Conservation (phyloP, 176 grass and related monocot species). For the Alloteropsis semialata region DNA sequence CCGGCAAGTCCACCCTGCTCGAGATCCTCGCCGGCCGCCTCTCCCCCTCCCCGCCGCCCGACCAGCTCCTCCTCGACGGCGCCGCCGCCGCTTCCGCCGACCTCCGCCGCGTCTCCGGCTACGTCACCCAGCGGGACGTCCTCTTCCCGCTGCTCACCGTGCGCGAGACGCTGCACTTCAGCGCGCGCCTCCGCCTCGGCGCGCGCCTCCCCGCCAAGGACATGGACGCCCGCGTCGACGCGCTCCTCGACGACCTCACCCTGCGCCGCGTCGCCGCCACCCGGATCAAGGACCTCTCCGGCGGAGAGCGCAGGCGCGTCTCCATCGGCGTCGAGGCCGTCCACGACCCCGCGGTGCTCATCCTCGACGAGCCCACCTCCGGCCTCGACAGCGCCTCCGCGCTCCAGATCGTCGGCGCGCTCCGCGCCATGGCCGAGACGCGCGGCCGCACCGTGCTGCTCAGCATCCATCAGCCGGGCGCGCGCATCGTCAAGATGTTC, state of each 20-base stretch:
- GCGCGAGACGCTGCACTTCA: conserved; percentile 51
- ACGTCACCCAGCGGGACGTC: conserved; percentile 18
- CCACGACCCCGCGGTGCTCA: conserved; percentile 46
- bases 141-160: conserved; percentile 24
- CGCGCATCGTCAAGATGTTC: conserved; percentile 32
- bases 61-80: background rate
- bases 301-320: conserved; percentile 2
- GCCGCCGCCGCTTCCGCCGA: background rate
- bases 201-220: conserved; percentile 5
- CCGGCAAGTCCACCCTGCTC: conserved; percentile 68
- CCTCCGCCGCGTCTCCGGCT: conserved; percentile 10
- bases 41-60: background rate
- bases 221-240: conserved; percentile 23
- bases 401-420: conserved; percentile 41
- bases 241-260: conserved; percentile 35
- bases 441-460: conserved; percentile 17
- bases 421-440: conserved; percentile 11
- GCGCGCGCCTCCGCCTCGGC: conserved; percentile 51
- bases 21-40: conserved; percentile 65
- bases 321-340: conserved; percentile 33
- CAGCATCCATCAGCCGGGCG: conserved; percentile 31
- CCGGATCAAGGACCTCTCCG: conserved; percentile 24
- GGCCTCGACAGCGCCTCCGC: conserved; percentile 75
- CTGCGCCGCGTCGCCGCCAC: conserved; percentile 11
- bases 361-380: conserved; percentile 77